phyloP scores from a whole-genome alignment of 345 rosid species.

The Eucalyptus dawsonii region DNA sequence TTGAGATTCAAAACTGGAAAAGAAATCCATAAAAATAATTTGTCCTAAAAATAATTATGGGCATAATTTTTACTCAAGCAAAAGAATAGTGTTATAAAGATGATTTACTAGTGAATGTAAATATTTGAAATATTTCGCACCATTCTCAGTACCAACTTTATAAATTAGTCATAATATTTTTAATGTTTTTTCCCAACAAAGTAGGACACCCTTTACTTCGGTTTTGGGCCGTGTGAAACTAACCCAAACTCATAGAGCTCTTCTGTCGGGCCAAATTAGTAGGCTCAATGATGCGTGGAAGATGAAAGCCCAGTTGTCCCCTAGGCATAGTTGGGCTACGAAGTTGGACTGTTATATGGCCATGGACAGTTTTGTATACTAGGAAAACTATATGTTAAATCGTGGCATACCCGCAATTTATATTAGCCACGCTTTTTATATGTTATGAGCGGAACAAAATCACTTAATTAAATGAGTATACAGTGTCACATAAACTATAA shows the following conservation, averaged over 20 bases:
- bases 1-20: neutral
- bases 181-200: neutral
- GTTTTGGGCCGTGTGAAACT: neutral
- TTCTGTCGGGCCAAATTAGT: neutral
- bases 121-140: neutral
- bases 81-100: neutral
- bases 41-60: neutral
- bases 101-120: neutral
- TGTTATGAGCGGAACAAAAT: neutral
- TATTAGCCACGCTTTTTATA: neutral
- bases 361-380: neutral
- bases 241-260: neutral
- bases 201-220: neutral
- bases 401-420: neutral
- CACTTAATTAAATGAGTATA: neutral
- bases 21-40: neutral
- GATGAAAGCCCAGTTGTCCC: neutral
- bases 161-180: neutral
- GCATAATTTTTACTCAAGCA: neutral
- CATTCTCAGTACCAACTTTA: neutral
- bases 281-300: neutral
- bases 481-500: neutral
- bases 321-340: neutral
- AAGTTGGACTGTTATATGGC: neutral
- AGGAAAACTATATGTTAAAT: neutral